These are phyloP conservation scores for Usnea hakonensis DNA, from an alignment of 495 filamentous ascomycete species.

Conservation along the genomic window DNA sequence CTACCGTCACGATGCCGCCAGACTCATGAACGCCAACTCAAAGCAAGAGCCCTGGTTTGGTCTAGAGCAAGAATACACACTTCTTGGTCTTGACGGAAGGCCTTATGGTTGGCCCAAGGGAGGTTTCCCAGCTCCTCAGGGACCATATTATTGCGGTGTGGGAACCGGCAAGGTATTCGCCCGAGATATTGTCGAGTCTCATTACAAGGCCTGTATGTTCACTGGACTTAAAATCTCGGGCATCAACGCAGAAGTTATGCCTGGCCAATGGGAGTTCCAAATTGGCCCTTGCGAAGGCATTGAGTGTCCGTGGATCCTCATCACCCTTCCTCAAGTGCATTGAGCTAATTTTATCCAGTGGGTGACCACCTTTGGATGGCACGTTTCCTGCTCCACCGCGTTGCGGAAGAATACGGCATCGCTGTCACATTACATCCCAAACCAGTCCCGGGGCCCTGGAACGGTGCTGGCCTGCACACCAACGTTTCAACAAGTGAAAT, in stretches of 20 bases:
- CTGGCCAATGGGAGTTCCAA: slow-evolving; percentile 99
- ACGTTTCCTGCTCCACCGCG: slow-evolving; percentile 91
- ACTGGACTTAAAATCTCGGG: slow-evolving; percentile 90
- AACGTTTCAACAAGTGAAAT: slow-evolving; percentile 86
- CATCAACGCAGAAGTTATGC: slow-evolving; percentile 99
- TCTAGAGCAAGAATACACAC: slow-evolving; percentile 95
- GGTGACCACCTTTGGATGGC: slow-evolving; percentile 98
- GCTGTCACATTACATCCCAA: slow-evolving; percentile 96
- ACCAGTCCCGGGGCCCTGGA: slow-evolving; percentile 98
- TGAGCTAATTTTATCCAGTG: slow-evolving; percentile 44
- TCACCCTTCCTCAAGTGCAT: slow-evolving; percentile 1
- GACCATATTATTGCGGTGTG: slow-evolving; percentile 98
- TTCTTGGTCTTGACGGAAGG: slow-evolving; percentile 77
- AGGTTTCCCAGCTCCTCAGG: slow-evolving; percentile 94
- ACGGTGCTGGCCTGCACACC: slow-evolving; percentile 96
- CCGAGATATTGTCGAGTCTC: slow-evolving; percentile 96
- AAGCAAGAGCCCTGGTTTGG: slow-evolving; percentile 91
- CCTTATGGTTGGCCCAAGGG: slow-evolving; percentile 94
- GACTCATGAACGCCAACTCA: slow-evolving; percentile 82
- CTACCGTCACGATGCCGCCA: slow-evolving; percentile 80
- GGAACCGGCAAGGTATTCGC: slow-evolving; percentile 96
- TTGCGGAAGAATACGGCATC: slow-evolving; percentile 94
- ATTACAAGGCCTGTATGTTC: slow-evolving; percentile 96
- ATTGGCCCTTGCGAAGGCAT: slow-evolving; percentile 92
- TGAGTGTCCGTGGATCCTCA: slow-evolving; percentile 47